Percentiles rank a stretch among this genome's conserved stretches.
Evolutionary conservation across 2,329 filamentous ascomycete genomes (phyloP).

Genomic region (Zalaria obscura): DNA sequence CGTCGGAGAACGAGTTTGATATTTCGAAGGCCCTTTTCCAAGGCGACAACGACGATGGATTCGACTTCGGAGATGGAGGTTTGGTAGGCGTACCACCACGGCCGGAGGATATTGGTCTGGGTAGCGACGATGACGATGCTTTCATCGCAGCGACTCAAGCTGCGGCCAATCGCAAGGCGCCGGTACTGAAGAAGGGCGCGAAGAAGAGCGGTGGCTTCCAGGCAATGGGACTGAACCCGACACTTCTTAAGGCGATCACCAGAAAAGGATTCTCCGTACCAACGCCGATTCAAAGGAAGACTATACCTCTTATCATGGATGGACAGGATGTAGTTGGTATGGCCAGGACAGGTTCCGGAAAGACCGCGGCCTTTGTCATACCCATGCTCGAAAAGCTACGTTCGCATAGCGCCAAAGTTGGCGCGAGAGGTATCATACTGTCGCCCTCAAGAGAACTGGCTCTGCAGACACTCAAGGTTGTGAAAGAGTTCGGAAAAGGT

Average conservation of each 20-base stretch:
- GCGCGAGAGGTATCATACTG: constrained; percentile 72
- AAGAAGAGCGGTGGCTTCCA: constrained; percentile 98
- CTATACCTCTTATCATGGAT: constrained; percentile 81
- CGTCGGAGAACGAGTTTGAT: constrained; percentile 83
- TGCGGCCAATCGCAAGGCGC: constrained; percentile 71
- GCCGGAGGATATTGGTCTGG: neutral
- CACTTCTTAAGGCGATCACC: constrained; percentile 78
- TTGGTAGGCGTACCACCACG: neutral
- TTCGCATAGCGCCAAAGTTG: constrained; percentile 73
- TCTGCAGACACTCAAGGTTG: constrained; percentile 86
- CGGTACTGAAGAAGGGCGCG: constrained; percentile 68
- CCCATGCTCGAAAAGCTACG: constrained; percentile 95
- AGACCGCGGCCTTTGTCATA: constrained; percentile 95
- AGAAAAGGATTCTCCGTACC: constrained; percentile 92
- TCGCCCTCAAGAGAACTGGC: constrained; percentile 91
- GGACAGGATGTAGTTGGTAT: constrained; percentile 96
- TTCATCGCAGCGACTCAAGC: constrained; percentile 85
- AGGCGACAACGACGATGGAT: constrained; percentile 47
- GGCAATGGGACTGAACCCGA: constrained; percentile 75
- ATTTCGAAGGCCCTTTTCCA: constrained; percentile 56
- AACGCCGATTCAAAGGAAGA: constrained; percentile 93
- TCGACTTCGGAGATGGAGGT: constrained; percentile 18
- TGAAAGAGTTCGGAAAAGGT: constrained; percentile 82
- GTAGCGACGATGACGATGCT: constrained; percentile 44
- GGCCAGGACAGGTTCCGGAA: constrained; percentile 96